Conservation (phyloP, 179 eudicot species). For the Nepenthes alata region DNA sequence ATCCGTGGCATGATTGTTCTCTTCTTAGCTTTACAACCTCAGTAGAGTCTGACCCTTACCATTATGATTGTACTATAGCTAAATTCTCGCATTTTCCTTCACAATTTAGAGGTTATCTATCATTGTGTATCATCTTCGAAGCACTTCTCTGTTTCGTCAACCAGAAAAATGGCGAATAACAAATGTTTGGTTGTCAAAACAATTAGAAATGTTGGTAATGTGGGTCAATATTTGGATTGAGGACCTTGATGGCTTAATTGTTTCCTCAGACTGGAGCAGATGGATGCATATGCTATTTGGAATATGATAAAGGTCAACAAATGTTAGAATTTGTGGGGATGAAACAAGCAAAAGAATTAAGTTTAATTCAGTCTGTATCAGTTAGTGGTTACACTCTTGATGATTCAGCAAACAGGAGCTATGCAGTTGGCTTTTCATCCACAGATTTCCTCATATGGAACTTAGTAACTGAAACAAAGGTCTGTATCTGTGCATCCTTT, state of each 20-base stretch:
- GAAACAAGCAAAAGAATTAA: constrained; percentile 84
- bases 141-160: background rate
- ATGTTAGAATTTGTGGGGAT: constrained; percentile 80
- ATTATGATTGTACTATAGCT: too few relatives aligned
- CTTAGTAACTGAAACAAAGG: constrained; percentile 70
- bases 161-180: background rate
- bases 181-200: too few relatives aligned
- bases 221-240: background rate
- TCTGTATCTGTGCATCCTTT: constrained; percentile 10
- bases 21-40: too few relatives aligned
- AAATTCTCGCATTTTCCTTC: too few relatives aligned
- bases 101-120: too few relatives aligned
- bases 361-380: constrained; percentile 49
- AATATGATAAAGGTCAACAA: constrained; percentile 40
- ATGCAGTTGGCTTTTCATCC: constrained; percentile 86
- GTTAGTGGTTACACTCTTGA: constrained; percentile 18
- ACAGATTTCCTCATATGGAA: constrained; percentile 85
- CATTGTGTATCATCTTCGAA: background rate
- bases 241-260: constrained; percentile 2
- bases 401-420: constrained; percentile 31
- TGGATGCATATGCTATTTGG: constrained; percentile 96
- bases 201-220: too few relatives aligned
- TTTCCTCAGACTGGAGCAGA: constrained; percentile 79
- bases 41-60: too few relatives aligned
- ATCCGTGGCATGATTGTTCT: too few relatives aligned